These are phyloP conservation scores for Thelephora aurantiotincta DNA, from an alignment of 768 basidiomycete species.

Conservation along the genomic window DNA sequence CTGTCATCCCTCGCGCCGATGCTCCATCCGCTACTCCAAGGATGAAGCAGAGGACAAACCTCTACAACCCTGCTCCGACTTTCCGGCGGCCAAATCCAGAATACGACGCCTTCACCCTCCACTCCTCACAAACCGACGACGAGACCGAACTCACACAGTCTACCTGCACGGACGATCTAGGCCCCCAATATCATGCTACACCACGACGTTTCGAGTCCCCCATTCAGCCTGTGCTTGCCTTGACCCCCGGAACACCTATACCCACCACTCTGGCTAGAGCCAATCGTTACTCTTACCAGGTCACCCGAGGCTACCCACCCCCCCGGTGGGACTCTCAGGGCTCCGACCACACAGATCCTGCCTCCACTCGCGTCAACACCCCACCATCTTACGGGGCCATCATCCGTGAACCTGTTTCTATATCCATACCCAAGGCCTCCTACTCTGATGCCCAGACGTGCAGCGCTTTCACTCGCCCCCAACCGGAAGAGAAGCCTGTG, in stretches of 20 bases:
- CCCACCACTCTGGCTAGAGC: slow-evolving; percentile 1
- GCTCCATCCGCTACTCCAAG: background rate
- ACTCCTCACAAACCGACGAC: background rate
- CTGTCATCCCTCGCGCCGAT: background rate
- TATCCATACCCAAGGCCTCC: slow-evolving; percentile 4
- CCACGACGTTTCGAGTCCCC: background rate
- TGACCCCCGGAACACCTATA: slow-evolving; percentile 12
- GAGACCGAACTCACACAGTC: background rate
- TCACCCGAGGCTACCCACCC: background rate
- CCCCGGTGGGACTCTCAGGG: slow-evolving; percentile 21
- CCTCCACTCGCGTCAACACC: slow-evolving; percentile 23
- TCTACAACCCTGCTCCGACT: background rate
- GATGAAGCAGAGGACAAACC: background rate
- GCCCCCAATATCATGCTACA: background rate
- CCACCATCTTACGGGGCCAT: slow-evolving; percentile 38
- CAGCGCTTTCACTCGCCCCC: slow-evolving; percentile 2
- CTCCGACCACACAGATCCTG: slow-evolving; percentile 21
- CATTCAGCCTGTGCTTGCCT: slow-evolving; percentile 9
- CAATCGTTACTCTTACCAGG: background rate
- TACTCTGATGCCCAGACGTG: slow-evolving; percentile 1
- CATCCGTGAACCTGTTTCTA: slow-evolving; percentile 13
- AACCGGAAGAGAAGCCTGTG: background rate
- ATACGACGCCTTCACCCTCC: background rate
- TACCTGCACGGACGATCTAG: background rate
- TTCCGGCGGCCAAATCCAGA: background rate